Base-by-base conservation (phyloP, 2,329 filamentous ascomycete genomes). In the Talaromyces sp. region DNA sequence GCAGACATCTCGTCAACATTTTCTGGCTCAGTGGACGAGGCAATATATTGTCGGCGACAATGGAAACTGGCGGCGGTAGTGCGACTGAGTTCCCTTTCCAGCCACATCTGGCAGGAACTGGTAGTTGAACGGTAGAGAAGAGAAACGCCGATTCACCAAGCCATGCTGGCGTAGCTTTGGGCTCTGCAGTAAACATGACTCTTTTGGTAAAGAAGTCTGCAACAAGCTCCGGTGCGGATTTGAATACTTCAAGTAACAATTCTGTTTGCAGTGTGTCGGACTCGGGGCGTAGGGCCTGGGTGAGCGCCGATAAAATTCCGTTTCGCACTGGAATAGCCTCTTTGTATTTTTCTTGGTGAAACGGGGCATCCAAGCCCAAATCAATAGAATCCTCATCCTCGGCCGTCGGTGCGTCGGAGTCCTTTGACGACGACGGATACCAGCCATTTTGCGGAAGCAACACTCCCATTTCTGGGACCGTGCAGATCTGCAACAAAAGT, bases 91-190 rank as follows among this genome's bases (percentile, higher is more conserved):
- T 81, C 12, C 84, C 82, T 47, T 81, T 81, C 67, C 87, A 85
- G 12, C 92, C 92, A 70, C 94, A 91, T 63, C 84, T 85, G 30
- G 79, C 72, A 2, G 93, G 93, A 2, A 96, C 80, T 1, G 88
- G 86, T 40, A 96, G 79, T 61, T 89, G 85, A 53, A 97, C 87
- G 1, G 88, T 86, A 64, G 89, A 90, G 75, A 96, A 96, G 5
- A 99, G 78, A 65, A 98, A 91, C 0, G 92, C 87, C 0, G 92
- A 92, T 72, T 96, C 96, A 50, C 94, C 93, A 67, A 98, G 90
- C 95, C 95, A 99, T 0, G 92, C 95, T 52, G 92, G 88, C 3
- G 92, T 95, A 5, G 96, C 82, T 71, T 96, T 98, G 0, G 95
- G 93, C 50, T 98, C 93, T 65, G 96, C 92, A 0, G 88, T 86